These are phyloP conservation scores for Colletotrichum gigasporum DNA, from an alignment of 2,329 filamentous ascomycete genomes.

Conservation along the genomic window DNA sequence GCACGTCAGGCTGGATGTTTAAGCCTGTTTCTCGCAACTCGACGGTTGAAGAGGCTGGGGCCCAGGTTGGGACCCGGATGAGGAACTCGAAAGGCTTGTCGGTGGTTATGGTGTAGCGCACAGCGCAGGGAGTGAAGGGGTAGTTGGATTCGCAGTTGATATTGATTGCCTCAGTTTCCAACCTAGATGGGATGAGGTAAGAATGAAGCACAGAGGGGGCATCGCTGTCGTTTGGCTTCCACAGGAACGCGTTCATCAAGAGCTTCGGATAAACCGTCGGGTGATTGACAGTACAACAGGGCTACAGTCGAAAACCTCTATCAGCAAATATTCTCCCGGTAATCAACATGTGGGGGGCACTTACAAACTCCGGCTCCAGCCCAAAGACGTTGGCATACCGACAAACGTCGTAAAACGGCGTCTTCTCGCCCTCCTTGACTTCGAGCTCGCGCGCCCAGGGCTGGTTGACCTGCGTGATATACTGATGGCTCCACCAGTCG, in stretches of 20 bases:
- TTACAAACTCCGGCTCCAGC: constrained; percentile 56
- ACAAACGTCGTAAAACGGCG: constrained; percentile 52
- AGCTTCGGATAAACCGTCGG: constrained; percentile 67
- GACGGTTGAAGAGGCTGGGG: not conserved
- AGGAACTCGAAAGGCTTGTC: constrained; percentile 36
- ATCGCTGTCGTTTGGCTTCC: not conserved
- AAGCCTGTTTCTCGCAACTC: not conserved
- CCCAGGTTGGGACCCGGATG: constrained; percentile 37
- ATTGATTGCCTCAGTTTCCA: not conserved
- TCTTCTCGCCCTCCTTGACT: constrained; percentile 32
- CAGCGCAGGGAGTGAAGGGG: constrained; percentile 40
- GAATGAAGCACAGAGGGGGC: not conserved
- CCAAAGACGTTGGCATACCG: constrained; percentile 43
- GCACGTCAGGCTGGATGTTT: not conserved
- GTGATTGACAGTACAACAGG: constrained; percentile 68
- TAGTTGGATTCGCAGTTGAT: constrained; percentile 58
- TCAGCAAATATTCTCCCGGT: constrained; percentile 25
- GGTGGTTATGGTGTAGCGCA: constrained; percentile 38
- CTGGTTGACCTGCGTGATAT: constrained; percentile 63
- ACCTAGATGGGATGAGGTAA: not conserved
- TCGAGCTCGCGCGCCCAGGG: constrained; percentile 53
- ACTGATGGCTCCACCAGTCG: constrained; percentile 66
- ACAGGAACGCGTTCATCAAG: constrained; percentile 39
- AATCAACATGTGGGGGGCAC: not conserved
- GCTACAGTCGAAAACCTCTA: too few relatives aligned